These are phyloP conservation scores for Aspergillus tubingensis DNA, from an alignment of 2,329 filamentous ascomycete genomes.

Conservation along the genomic window DNA sequence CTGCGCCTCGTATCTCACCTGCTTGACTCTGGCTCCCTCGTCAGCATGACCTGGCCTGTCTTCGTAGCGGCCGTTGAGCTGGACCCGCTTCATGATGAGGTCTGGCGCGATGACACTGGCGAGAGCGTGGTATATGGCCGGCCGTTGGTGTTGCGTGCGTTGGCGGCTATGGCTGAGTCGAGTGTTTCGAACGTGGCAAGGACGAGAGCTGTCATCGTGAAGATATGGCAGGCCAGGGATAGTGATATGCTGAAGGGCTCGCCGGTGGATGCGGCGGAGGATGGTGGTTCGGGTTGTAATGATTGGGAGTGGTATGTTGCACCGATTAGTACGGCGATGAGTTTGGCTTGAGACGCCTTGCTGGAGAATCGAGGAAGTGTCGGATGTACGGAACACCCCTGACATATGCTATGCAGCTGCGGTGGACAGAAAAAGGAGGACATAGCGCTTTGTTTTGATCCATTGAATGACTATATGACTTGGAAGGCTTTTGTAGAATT, in stretches of 20 bases:
- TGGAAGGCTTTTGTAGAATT: no score
- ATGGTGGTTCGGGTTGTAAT: conserved; percentile 28
- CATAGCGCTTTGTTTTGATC: background rate
- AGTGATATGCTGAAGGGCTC: conserved; percentile 31
- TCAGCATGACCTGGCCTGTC: conserved; percentile 46
- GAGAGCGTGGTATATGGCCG: conserved; percentile 34
- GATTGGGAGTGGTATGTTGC: conserved; percentile 49
- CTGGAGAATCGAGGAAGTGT: background rate
- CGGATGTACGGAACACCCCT: background rate
- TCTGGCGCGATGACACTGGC: conserved; percentile 29
- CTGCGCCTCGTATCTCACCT: conserved; percentile 37
- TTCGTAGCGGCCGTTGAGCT: conserved; percentile 50
- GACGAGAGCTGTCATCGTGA: conserved; percentile 50
- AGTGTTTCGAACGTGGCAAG: conserved; percentile 49
- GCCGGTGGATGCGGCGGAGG: conserved; percentile 15
- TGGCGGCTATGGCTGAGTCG: conserved; percentile 45
- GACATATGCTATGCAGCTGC: background rate
- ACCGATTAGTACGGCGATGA: conserved; percentile 46
- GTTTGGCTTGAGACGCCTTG: conserved; percentile 37
- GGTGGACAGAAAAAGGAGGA: background rate
- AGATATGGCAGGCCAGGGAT: conserved; percentile 52
- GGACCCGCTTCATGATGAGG: conserved; percentile 40
- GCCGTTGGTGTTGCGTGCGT: conserved; percentile 42
- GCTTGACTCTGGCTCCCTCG: conserved; percentile 34
- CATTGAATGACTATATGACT: background rate